Evolutionary conservation across 78 protist genomes (phyloP).

Genomic region (Emiliania huxleyi): DNA sequence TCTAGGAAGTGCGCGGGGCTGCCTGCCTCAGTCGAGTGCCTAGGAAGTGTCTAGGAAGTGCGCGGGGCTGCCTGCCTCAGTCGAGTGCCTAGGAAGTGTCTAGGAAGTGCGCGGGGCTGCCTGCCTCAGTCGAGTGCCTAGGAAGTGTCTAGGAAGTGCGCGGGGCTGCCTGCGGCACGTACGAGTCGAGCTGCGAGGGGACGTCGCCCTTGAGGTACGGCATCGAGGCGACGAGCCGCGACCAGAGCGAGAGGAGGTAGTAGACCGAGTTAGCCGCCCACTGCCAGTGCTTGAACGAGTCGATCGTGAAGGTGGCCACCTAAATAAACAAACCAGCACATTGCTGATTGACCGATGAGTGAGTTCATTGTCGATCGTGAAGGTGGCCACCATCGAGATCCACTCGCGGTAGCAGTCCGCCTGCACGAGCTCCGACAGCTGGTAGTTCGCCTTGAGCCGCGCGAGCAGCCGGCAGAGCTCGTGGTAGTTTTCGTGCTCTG

Average conservation of each 20-base stretch:
- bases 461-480: slow-evolving; percentile 47
- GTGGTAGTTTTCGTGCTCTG: slow-evolving; percentile 37
- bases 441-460: slow-evolving; percentile 36
- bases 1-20: too few relatives aligned
- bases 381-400: neutral
- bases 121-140: too few relatives aligned
- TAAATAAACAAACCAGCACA: too few relatives aligned
- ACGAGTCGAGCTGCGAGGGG: slow-evolving; percentile 30
- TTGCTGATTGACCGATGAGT: too few relatives aligned
- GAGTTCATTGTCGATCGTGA: too few relatives aligned
- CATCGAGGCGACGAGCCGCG: slow-evolving; percentile 38
- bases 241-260: slow-evolving; percentile 60
- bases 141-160: too few relatives aligned
- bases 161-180: slow-evolving; percentile 37
- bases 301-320: slow-evolving; percentile 30
- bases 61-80: too few relatives aligned
- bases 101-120: too few relatives aligned
- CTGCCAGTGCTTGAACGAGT: slow-evolving; percentile 33
- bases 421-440: slow-evolving; percentile 6
- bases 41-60: too few relatives aligned
- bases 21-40: too few relatives aligned
- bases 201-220: slow-evolving; percentile 19
- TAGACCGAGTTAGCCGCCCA: slow-evolving; percentile 39
- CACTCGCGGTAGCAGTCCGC: neutral
- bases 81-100: too few relatives aligned